Percentiles rank a stretch among this genome's conserved stretches.
Evolutionary conservation across 441 rosid genomes (phyloP).

Genomic region (Dalechampia spathulata): DNA sequence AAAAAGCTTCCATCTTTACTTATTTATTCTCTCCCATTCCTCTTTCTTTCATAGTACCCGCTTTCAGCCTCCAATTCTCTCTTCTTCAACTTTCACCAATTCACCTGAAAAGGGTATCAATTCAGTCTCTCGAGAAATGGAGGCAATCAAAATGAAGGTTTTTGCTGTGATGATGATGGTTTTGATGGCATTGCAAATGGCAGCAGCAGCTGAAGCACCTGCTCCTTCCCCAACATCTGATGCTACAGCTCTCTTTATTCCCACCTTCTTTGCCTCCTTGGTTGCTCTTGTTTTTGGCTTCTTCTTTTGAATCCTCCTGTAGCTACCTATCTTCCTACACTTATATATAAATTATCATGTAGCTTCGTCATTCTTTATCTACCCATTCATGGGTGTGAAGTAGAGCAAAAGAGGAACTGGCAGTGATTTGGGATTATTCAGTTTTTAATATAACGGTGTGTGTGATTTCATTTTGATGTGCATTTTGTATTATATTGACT

Average conservation of each 20-base stretch:
- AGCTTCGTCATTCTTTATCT: not conserved
- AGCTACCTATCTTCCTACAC: too few relatives aligned
- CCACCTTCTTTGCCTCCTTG: constrained; percentile 49
- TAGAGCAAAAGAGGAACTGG: too few relatives aligned
- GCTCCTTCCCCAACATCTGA: constrained; percentile 63
- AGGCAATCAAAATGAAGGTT: constrained; percentile 49
- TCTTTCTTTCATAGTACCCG: too few relatives aligned
- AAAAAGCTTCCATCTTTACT: not conserved
- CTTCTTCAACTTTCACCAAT: too few relatives aligned
- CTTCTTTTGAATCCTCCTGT: constrained; percentile 21
- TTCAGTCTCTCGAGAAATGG: constrained; percentile 29
- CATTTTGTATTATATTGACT: too few relatives aligned
- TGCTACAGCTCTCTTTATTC: constrained; percentile 38
- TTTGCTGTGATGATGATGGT: constrained; percentile 37
- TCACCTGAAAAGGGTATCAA: too few relatives aligned
- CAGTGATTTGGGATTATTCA: too few relatives aligned
- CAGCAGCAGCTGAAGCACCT: constrained; percentile 49
- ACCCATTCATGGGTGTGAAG: too few relatives aligned
- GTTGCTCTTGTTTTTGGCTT: constrained; percentile 48
- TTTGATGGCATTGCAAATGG: constrained; percentile 40
- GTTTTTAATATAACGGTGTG: too few relatives aligned
- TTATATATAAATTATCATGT: too few relatives aligned
- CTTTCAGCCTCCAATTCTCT: too few relatives aligned
- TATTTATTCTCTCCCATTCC: not conserved
- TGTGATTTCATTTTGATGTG: too few relatives aligned